Conservation (phyloP, 2,329 filamentous ascomycete species). For the Curvularia lunata region DNA sequence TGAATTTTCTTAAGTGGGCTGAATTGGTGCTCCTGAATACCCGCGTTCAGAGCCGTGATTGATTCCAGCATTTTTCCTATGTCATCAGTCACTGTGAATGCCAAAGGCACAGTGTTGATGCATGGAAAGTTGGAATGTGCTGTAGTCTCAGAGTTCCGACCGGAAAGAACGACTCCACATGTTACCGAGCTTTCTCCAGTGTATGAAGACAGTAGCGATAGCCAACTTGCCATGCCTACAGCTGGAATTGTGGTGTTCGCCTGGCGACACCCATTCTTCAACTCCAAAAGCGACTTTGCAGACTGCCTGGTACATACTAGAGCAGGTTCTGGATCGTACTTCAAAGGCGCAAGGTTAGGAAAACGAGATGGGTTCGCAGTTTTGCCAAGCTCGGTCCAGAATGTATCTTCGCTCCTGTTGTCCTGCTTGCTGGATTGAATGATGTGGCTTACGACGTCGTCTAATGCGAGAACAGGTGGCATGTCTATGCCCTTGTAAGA, state of each 20-base stretch:
- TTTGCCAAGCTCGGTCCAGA: conserved; percentile 68
- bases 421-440: conserved; percentile 47
- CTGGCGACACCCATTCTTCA: conserved; percentile 64
- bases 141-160: conserved; percentile 67
- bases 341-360: conserved; percentile 73
- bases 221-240: conserved; percentile 78
- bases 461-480: conserved; percentile 44
- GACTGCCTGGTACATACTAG: conserved; percentile 49
- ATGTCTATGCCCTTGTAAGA: conserved; percentile 45
- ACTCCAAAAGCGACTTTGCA: conserved; percentile 48
- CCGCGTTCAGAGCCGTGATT: conserved; percentile 70
- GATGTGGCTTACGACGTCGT: conserved; percentile 54
- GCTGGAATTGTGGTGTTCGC: conserved; percentile 77
- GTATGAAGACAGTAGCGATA: conserved; percentile 75
- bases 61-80: conserved; percentile 64
- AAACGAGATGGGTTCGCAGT: conserved; percentile 71
- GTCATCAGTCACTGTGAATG: conserved; percentile 61
- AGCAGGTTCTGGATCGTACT: conserved; percentile 45
- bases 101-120: conserved; percentile 78
- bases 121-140: conserved; percentile 73
- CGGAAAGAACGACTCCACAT: conserved; percentile 83
- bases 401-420: conserved; percentile 50
- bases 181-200: conserved; percentile 74
- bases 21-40: conserved; percentile 72
- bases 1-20: conserved; percentile 75